Conservation (phyloP, 345 rosid genomes). For the Eucalyptus shirleyi region DNA sequence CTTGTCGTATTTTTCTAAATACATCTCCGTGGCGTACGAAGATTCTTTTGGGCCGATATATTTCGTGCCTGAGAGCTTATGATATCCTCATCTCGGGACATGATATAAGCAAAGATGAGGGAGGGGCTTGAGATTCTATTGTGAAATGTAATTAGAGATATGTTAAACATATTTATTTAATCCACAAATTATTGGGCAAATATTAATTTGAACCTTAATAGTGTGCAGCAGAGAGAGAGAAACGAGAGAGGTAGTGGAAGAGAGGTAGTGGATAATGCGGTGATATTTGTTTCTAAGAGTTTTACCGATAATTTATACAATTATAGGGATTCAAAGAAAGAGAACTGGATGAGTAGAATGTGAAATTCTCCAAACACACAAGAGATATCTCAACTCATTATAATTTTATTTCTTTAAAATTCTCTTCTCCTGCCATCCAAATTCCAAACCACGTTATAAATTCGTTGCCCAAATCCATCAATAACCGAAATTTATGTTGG, state of each 20-base stretch:
- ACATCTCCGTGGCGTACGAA: neutral
- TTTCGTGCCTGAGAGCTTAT: neutral
- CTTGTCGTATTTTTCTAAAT: neutral
- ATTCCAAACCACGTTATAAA: too few relatives aligned
- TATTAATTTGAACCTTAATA: neutral
- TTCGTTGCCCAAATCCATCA: neutral
- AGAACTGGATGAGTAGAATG: neutral
- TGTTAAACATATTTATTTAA: neutral
- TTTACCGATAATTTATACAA: too few relatives aligned
- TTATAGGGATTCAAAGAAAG: too few relatives aligned
- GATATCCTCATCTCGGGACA: neutral
- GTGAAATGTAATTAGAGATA: neutral
- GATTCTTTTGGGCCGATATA: neutral
- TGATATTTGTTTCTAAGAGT: too few relatives aligned
- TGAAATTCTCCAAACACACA: neutral
- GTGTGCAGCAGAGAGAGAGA: neutral
- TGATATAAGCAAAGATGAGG: neutral
- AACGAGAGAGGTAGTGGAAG: too few relatives aligned
- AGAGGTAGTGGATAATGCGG: fast-evolving
- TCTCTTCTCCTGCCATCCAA: neutral
- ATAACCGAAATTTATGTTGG: neutral
- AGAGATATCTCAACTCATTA: neutral
- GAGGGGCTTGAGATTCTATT: neutral
- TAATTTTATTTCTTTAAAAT: neutral
- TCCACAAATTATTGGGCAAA: neutral